Conservation (phyloP, 2,329 filamentous ascomycete genomes). For the Ophiobolus disseminans region DNA sequence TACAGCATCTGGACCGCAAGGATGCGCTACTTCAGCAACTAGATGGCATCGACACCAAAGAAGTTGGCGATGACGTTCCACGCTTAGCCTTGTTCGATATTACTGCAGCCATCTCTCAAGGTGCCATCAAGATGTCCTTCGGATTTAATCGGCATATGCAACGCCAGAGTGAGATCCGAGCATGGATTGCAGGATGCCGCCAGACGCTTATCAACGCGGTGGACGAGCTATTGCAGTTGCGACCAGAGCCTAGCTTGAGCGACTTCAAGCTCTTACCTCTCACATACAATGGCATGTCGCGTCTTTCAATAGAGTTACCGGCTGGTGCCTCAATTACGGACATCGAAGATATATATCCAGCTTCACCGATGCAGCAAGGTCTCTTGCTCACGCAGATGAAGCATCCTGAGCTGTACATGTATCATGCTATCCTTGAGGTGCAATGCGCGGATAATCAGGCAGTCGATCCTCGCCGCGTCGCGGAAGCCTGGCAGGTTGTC, state of each 20-base stretch:
- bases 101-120: slow-evolving; percentile 38
- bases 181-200: slow-evolving; percentile 39
- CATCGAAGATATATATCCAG: slow-evolving; percentile 41
- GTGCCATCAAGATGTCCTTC: slow-evolving; percentile 42
- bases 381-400: slow-evolving; percentile 40
- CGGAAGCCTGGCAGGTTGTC: slow-evolving; percentile 45
- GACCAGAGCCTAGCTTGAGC: slow-evolving; percentile 34
- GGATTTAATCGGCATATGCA: slow-evolving; percentile 42
- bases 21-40: slow-evolving; percentile 35
- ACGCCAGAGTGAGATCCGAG: slow-evolving; percentile 34
- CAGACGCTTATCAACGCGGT: slow-evolving; percentile 40
- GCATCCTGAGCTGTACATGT: slow-evolving; percentile 38
- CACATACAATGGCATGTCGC: slow-evolving; percentile 39
- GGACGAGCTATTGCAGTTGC: slow-evolving; percentile 35
- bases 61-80: slow-evolving; percentile 36
- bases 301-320: slow-evolving; percentile 27
- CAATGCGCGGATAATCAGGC: slow-evolving; percentile 20
- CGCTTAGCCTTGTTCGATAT: slow-evolving; percentile 43
- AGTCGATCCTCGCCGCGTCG: slow-evolving; percentile 35
- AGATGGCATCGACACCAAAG: slow-evolving; percentile 26
- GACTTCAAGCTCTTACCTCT: slow-evolving; percentile 42
- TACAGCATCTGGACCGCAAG: slow-evolving; percentile 41
- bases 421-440: slow-evolving; percentile 40
- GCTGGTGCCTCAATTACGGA: slow-evolving; percentile 23
- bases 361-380: slow-evolving; percentile 43